Evolutionary conservation across 164 flowering plant genomes (phyloP).

Genomic region (Dillenia turbinata): DNA sequence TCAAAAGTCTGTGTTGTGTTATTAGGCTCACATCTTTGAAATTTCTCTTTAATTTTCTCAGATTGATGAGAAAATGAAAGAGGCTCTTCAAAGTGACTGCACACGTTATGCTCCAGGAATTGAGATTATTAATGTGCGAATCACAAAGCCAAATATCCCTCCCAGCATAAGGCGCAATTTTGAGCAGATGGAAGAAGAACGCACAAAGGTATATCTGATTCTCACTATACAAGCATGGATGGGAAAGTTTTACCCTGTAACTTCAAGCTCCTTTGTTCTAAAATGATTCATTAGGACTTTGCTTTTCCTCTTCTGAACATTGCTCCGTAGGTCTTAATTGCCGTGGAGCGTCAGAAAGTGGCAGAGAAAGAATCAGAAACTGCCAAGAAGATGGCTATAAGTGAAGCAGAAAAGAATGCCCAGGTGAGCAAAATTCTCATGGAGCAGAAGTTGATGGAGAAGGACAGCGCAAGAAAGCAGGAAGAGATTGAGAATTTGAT

Average conservation of each 20-base stretch:
- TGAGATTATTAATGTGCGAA: slow-evolving; percentile 86
- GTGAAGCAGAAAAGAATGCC: slow-evolving; percentile 89
- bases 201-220: slow-evolving; percentile 60
- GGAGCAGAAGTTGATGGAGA: slow-evolving; percentile 90
- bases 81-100: slow-evolving; percentile 89
- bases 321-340: slow-evolving; percentile 64
- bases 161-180: slow-evolving; percentile 66
- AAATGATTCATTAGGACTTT: too few relatives aligned
- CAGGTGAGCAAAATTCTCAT: slow-evolving; percentile 83
- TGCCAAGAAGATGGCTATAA: slow-evolving; percentile 82
- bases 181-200: slow-evolving; percentile 94
- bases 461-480: slow-evolving; percentile 67
- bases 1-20: too few relatives aligned
- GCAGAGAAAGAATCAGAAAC: slow-evolving; percentile 96
- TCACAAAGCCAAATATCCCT: slow-evolving; percentile 92
- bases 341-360: slow-evolving; percentile 81
- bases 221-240: too few relatives aligned
- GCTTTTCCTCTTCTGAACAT: not conserved
- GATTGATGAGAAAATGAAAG: slow-evolving; percentile 98
- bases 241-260: too few relatives aligned
- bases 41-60: slow-evolving; percentile 18
- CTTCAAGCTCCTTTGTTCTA: too few relatives aligned
- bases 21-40: too few relatives aligned
- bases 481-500: slow-evolving; percentile 80
- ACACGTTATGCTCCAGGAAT: slow-evolving; percentile 96